phyloP scores from a whole-genome alignment of 345 rosid species.

The Eucalyptus marginata region DNA sequence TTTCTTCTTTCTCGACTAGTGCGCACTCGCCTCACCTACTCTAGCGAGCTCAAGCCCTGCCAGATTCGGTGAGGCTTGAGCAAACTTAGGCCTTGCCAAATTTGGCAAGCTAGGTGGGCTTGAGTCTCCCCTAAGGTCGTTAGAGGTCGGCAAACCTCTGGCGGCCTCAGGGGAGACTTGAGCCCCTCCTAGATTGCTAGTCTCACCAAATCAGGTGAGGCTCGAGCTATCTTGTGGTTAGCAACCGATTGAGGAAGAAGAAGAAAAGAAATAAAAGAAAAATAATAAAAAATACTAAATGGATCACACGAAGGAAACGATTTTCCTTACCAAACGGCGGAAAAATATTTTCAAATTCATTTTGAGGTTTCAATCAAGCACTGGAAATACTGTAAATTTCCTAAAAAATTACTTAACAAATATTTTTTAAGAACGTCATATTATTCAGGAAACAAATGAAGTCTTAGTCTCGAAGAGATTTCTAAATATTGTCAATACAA shows the following conservation, averaged over 20 bases:
- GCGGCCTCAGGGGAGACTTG: too few species aligned
- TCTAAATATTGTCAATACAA: not conserved
- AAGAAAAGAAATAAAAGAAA: too few species aligned
- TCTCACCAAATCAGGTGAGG: fast-evolving
- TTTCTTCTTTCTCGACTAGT: too few species aligned
- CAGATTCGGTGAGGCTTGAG: fast-evolving
- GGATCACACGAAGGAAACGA: fast-evolving
- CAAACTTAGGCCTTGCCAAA: too few species aligned
- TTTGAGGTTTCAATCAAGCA: fast-evolving
- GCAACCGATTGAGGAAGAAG: fast-evolving
- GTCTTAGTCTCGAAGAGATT: fast-evolving
- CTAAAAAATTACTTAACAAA: fast-evolving
- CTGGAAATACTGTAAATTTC: fast-evolving
- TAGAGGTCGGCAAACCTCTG: too few species aligned
- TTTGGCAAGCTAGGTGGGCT: too few species aligned
- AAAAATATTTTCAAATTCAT: too few species aligned
- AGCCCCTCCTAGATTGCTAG: too few species aligned
- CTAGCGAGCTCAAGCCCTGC: too few species aligned
- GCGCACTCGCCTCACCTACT: too few species aligned
- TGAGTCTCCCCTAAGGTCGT: fast-evolving
- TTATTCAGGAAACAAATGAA: fast-evolving
- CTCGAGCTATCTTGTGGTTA: fast-evolving
- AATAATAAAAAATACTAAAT: too few species aligned
- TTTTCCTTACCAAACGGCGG: fast-evolving
- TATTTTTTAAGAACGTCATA: too few species aligned